A percentile compares a stretch with the other conserved stretches of the same genome.
phyloP scores from a whole-genome alignment of 176 grass and related monocot genomes.

The Eleusine indica region DNA sequence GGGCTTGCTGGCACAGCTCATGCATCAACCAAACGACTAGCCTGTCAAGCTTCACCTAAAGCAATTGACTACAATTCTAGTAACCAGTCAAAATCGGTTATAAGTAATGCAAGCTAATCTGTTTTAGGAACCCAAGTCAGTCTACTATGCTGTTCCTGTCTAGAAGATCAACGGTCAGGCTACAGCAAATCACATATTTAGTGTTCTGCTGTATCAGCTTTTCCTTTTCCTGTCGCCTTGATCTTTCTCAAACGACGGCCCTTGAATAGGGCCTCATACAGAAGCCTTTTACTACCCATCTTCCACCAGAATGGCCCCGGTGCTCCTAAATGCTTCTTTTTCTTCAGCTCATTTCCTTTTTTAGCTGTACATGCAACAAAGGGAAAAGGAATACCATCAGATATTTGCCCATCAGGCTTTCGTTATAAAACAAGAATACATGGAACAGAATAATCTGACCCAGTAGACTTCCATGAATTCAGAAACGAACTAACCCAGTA shows the following conservation, averaged over 20 bases:
- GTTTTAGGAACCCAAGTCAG: conserved; percentile 32
- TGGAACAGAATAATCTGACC: not conserved
- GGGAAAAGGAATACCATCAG: conserved; percentile 1
- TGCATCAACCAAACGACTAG: not conserved
- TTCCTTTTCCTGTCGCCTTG: conserved; percentile 40
- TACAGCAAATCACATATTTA: conserved; percentile 25
- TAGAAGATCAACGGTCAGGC: conserved; percentile 34
- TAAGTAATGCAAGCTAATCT: conserved; percentile 30
- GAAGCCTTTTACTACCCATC: conserved; percentile 86
- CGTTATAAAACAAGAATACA: not conserved
- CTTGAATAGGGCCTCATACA: conserved; percentile 65
- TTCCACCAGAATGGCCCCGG: conserved; percentile 90
- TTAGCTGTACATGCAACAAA: conserved; percentile 6
- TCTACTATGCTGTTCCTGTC: conserved; percentile 43
- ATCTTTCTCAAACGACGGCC: conserved; percentile 40
- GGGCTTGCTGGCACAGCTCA: not conserved
- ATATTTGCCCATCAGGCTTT: not conserved
- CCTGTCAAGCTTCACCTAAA: conserved; percentile 24
- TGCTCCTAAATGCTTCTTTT: conserved; percentile 43
- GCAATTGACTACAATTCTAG: not conserved
- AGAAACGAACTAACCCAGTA: conserved; percentile 8
- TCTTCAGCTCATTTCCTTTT: conserved; percentile 56
- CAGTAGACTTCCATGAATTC: conserved; percentile 2
- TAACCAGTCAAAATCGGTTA: conserved; percentile 38
- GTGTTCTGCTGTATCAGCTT: conserved; percentile 14